A percentile compares a stretch with the other conserved stretches of the same genome.
These are phyloP conservation scores for Lentinula novae-zelandiae DNA, from an alignment of 1,284 basidiomycete genomes.

Conservation along the genomic window DNA sequence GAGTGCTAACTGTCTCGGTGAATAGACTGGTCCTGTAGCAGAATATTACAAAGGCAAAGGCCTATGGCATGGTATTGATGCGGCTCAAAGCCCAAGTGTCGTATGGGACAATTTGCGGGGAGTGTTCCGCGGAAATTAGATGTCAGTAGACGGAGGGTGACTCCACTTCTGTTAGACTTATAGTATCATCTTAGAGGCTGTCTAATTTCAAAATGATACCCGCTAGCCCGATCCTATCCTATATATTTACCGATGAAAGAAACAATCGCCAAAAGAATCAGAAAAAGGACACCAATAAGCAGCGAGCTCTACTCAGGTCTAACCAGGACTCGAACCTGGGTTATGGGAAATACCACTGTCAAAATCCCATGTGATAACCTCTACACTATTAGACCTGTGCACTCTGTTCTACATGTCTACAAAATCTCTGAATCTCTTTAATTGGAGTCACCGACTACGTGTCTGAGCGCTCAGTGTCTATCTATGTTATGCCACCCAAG, in stretches of 20 bases:
- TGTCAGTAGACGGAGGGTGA: background rate
- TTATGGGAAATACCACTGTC: background rate
- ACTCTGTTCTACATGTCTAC: too few relatives aligned
- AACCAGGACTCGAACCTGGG: conserved; percentile 11
- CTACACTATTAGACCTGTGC: conserved; percentile 1
- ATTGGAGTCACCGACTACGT: too few relatives aligned
- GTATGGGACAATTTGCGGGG: conserved; percentile 86
- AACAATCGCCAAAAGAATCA: background rate
- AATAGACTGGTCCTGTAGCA: conserved; percentile 94
- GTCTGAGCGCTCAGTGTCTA: too few relatives aligned
- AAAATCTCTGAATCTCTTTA: background rate
- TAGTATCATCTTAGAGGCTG: background rate
- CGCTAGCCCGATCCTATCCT: too few relatives aligned
- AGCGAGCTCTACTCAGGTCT: background rate
- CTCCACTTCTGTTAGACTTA: background rate
- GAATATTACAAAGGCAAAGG: conserved; percentile 94
- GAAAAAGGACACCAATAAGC: background rate
- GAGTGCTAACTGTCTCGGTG: conserved; percentile 44
- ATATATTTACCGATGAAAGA: too few relatives aligned
- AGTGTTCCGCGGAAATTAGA: conserved; percentile 8
- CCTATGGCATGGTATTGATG: conserved; percentile 88
- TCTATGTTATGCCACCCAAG: too few relatives aligned
- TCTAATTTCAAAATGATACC: too few relatives aligned
- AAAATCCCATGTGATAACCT: conserved; percentile 1
- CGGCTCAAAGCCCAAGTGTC: conserved; percentile 86